Percentiles rank a stretch among this genome's conserved stretches.
Conservation (phyloP, 179 eudicot genomes). For the Sideroxylon spinosum region DNA sequence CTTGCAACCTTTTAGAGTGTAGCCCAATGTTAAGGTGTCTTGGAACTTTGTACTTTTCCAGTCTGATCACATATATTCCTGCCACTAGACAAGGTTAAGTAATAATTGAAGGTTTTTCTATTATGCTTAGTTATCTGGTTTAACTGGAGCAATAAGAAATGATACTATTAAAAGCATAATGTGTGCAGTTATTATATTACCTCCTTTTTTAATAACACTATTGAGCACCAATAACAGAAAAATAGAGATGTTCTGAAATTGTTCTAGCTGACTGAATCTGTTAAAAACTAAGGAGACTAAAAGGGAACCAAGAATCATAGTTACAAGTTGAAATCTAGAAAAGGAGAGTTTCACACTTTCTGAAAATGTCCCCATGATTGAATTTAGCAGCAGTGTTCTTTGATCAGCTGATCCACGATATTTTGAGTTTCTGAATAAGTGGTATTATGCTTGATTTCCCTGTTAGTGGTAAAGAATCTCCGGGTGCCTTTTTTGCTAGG, state of each 20-base stretch:
- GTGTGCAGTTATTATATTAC: no score
- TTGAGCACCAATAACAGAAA: no score
- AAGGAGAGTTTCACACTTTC: neutral
- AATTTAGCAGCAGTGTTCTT: neutral
- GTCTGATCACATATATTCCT: neutral
- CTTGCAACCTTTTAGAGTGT: neutral
- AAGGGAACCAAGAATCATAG: no score
- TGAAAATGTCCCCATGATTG: neutral
- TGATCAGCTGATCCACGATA: neutral
- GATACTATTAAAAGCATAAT: no score
- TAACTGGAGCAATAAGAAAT: no score
- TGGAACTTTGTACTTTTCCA: neutral
- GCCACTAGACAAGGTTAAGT: neutral
- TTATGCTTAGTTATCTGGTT: neutral
- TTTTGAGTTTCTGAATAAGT: neutral
- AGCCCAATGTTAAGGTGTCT: neutral
- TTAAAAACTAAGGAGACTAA: no score
- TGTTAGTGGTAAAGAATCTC: slow-evolving; percentile 7
- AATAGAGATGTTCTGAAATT: no score
- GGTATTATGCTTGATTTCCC: neutral
- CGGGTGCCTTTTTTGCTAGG: neutral
- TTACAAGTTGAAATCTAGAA: no score
- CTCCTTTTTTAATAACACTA: no score
- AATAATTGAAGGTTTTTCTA: neutral
- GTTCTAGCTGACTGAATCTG: no score